Evolutionary conservation across 306 rosid genomes (phyloP).

Genomic region (Mucuna pruriens): DNA sequence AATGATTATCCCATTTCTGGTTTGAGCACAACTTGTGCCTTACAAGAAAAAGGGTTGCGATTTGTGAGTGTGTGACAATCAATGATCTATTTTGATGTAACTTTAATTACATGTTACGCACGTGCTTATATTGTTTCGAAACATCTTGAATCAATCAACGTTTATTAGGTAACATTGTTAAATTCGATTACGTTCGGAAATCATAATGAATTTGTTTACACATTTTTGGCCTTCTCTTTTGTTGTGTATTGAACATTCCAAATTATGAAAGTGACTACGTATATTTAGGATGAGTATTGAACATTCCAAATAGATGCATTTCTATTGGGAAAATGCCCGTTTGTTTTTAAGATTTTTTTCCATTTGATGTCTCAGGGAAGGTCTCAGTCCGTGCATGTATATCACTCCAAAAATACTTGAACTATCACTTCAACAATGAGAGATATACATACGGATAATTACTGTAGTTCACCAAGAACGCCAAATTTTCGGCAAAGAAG

Average conservation of each 20-base stretch:
- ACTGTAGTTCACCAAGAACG: slow-evolving; percentile 45
- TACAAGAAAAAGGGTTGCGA: neutral
- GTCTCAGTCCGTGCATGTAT: slow-evolving; percentile 32
- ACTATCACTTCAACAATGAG: slow-evolving; percentile 34
- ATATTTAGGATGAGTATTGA: neutral
- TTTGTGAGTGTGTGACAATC: slow-evolving; percentile 3
- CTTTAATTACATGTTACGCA: neutral
- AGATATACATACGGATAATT: slow-evolving; percentile 54
- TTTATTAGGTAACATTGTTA: neutral
- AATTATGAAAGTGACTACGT: neutral
- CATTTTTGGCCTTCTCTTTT: neutral
- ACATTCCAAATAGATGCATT: neutral
- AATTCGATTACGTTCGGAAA: neutral
- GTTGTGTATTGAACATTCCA: neutral
- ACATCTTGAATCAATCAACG: slow-evolving; percentile 20
- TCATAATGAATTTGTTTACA: neutral
- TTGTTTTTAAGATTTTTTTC: slow-evolving; percentile 11
- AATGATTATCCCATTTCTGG: slow-evolving; percentile 15
- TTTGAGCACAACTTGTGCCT: neutral
- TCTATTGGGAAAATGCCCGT: neutral
- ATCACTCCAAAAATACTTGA: slow-evolving; percentile 19
- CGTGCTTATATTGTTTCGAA: neutral
- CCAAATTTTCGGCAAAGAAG: slow-evolving; percentile 57
- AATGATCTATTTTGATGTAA: neutral
- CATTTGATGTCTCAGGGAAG: slow-evolving; percentile 45